Evolutionary conservation across 495 filamentous ascomycete genomes (phyloP).

Genomic region (Penicillium riverlandense): DNA sequence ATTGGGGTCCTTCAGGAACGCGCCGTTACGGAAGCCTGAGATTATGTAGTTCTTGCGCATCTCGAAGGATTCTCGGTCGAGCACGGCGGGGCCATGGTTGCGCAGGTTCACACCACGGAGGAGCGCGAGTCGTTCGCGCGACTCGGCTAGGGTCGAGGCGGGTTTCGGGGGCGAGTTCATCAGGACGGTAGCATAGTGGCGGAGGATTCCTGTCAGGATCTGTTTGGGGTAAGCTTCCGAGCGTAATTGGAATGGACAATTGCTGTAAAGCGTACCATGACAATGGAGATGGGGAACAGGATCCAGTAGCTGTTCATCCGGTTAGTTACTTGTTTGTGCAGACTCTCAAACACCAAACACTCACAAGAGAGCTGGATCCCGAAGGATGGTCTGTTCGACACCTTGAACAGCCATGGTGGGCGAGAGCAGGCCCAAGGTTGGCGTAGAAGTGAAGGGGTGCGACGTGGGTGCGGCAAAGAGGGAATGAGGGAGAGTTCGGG

Average conservation of each 20-base stretch:
- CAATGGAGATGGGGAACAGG: conserved; percentile 88
- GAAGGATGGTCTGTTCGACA: conserved; percentile 86
- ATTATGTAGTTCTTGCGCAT: conserved; percentile 73
- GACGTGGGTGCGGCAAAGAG: neutral
- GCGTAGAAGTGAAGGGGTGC: too few relatives aligned
- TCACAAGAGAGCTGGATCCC: conserved; percentile 98
- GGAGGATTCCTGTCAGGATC: conserved; percentile 91
- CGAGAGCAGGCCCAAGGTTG: too few relatives aligned
- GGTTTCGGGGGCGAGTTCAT: conserved; percentile 84
- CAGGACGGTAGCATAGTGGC: conserved; percentile 88
- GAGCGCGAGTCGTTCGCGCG: conserved; percentile 83
- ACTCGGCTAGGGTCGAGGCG: conserved; percentile 61
- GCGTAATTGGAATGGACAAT: too few relatives aligned
- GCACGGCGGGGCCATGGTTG: conserved; percentile 64
- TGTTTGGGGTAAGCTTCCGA: conserved; percentile 21
- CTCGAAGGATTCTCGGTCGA: conserved; percentile 65
- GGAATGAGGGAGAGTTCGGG: neutral
- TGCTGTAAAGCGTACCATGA: conserved; percentile 63
- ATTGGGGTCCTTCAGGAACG: conserved; percentile 83
- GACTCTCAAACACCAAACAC: conserved; percentile 7
- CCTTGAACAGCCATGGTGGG: conserved; percentile 70
- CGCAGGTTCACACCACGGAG: conserved; percentile 81
- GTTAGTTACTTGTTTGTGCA: neutral
- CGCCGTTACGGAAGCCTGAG: conserved; percentile 71
- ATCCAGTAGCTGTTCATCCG: conserved; percentile 80